Conservation (phyloP, 352 stramenopile species). For the Phytophthora sansomeana region DNA sequence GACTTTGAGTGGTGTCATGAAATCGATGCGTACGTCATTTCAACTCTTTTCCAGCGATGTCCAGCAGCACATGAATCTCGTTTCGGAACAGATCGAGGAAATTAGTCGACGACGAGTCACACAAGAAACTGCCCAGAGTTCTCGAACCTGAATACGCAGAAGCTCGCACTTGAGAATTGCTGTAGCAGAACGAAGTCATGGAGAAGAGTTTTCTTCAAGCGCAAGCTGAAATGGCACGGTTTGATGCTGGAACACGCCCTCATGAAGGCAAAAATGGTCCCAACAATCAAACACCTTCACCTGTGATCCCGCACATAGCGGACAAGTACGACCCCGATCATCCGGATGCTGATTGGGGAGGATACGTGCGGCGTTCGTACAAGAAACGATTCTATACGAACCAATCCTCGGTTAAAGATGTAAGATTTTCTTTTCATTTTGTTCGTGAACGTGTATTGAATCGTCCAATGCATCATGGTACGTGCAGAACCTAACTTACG, state of each 20-base stretch:
- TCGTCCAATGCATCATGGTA: background rate
- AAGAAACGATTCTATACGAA: slow-evolving; percentile 72
- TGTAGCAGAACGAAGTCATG: slow-evolving; percentile 32
- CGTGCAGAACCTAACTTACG: slow-evolving; percentile 57
- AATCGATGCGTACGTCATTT: slow-evolving; percentile 63
- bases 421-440: slow-evolving; percentile 22
- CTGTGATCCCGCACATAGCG: slow-evolving; percentile 54
- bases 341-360: slow-evolving; percentile 78
- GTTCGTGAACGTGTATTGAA: background rate
- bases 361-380: slow-evolving; percentile 65
- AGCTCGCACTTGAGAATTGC: background rate
- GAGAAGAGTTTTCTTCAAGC: slow-evolving; percentile 54
- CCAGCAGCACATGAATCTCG: slow-evolving; percentile 56
- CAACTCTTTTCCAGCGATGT: slow-evolving; percentile 62
- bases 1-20: slow-evolving; percentile 44
- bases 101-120: slow-evolving; percentile 37
- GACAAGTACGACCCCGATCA: slow-evolving; percentile 83
- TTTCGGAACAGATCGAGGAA: slow-evolving; percentile 62
- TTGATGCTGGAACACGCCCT: slow-evolving; percentile 29
- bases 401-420: slow-evolving; percentile 49
- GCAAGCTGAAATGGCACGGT: slow-evolving; percentile 46
- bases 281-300: slow-evolving; percentile 27
- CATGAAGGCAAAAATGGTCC: background rate
- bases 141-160: slow-evolving; percentile 8
- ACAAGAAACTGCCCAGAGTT: slow-evolving; percentile 26